Conservation (phyloP, 1,284 basidiomycete genomes). For the Apiotrichum brassicae region DNA sequence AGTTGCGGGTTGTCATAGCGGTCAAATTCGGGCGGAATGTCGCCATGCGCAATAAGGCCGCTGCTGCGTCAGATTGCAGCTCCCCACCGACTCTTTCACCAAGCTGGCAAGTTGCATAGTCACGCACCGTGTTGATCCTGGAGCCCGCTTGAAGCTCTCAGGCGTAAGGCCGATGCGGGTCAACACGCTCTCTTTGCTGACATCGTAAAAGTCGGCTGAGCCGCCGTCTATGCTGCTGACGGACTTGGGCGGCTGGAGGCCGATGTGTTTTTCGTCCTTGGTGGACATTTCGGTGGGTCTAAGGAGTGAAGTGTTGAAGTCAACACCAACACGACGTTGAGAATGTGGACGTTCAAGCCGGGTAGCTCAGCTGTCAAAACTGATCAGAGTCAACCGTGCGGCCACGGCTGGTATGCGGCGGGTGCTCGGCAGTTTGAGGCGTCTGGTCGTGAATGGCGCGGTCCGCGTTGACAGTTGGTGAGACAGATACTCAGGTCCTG, state of each 20-base stretch:
- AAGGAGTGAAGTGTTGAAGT: too few relatives aligned
- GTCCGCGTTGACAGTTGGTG: too few relatives aligned
- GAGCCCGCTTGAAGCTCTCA: conserved; percentile 49
- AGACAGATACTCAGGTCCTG: too few relatives aligned
- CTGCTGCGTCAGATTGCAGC: conserved; percentile 8
- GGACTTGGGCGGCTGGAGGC: not conserved
- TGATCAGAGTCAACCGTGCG: too few relatives aligned
- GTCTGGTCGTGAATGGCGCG: too few relatives aligned
- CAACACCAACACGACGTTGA: too few relatives aligned
- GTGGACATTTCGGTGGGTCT: too few relatives aligned
- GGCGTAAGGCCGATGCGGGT: conserved; percentile 46
- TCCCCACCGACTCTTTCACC: conserved; percentile 54
- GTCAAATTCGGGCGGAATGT: conserved; percentile 26
- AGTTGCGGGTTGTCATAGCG: conserved; percentile 39
- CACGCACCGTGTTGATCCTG: conserved; percentile 39
- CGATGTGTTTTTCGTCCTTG: not conserved
- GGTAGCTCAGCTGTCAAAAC: too few relatives aligned
- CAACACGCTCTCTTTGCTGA: conserved; percentile 38
- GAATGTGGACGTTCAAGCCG: too few relatives aligned
- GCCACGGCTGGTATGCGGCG: too few relatives aligned
- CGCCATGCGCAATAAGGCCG: conserved; percentile 35
- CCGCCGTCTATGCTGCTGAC: not conserved
- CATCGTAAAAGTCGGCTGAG: conserved; percentile 37
- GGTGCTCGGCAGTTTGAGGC: too few relatives aligned
- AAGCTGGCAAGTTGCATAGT: too few relatives aligned